Evolutionary conservation across 2,329 filamentous ascomycete genomes (phyloP), one percentile per base, ranked within the genome.

Genomic region (Fusarium coffeatum): DNA sequence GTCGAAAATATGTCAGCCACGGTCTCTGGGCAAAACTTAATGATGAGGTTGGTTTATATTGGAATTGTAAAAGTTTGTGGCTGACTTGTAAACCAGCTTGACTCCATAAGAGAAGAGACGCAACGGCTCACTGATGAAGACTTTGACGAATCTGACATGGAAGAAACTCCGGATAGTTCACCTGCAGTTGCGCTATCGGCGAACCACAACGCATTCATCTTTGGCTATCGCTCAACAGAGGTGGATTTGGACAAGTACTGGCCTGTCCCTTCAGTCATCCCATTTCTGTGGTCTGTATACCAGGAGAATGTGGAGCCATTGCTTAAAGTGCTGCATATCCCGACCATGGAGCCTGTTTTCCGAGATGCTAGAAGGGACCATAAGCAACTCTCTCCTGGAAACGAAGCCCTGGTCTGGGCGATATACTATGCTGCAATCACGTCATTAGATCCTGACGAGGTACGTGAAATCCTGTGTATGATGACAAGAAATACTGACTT

Each of bases 11-110:
- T 76, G 88, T 94, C 71, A 93, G 90, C 80, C 92, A 89, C 77
- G 90, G 88, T 9, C 93, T 94, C 74, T 93, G 91, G 91, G 88
- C 90, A 22, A 92, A 88, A 66, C 83, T 94, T 54, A 92, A 90
- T 64, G 92, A 93, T 55, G 91, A 94, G 84, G 89, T 90, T 79
- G 57, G 81, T 71, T 49, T 50, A 30, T 40, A 22, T 46, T 16
- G 32, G 9, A 40, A 18, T 3, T 5, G 53, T 40, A 10, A 40
- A 41, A 37, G 12, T 40, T 15, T 20, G 18, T 66, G 27, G 55
- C 68, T 71, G 20, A 75, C 50, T 47, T 40, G 23, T 25, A 3
- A 34, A 13, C 32, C 58, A 81, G 79, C 75, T 81, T 50, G 77
- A 80, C 56, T 76, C 78, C 7, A 80, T 88, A 40, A 84, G 85